phyloP scores from a whole-genome alignment of 768 basidiomycete genomes.

The Boletus coccyginus region DNA sequence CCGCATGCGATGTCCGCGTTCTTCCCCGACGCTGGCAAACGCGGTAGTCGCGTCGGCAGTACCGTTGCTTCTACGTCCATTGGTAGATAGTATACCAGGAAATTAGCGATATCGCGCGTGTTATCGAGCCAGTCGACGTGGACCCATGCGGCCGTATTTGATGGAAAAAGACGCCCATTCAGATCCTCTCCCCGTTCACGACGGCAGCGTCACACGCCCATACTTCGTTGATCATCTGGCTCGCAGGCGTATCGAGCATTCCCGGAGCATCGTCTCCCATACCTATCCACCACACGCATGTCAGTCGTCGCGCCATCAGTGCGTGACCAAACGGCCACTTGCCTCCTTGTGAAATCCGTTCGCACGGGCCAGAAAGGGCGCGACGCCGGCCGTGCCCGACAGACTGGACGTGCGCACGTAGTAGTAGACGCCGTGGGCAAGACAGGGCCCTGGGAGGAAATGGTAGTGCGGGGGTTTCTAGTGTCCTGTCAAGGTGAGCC shows the following conservation, averaged over 20 bases:
- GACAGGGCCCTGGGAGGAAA: conserved; percentile 14
- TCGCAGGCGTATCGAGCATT: conserved; percentile 47
- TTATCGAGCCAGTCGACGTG: conserved; percentile 79
- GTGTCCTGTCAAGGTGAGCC: conserved; percentile 1
- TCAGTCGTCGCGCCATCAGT: not conserved
- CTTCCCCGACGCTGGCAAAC: conserved; percentile 42
- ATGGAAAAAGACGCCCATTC: conserved; percentile 38
- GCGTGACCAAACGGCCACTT: conserved; percentile 11
- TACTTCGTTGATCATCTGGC: conserved; percentile 56
- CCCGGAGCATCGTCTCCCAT: conserved; percentile 68
- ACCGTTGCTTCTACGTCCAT: conserved; percentile 25
- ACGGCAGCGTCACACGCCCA: conserved; percentile 81
- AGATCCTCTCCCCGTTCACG: conserved; percentile 56
- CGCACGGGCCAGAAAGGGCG: conserved; percentile 76
- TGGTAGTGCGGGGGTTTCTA: conserved; percentile 19
- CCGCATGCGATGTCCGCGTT: conserved; percentile 49
- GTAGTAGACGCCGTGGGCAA: conserved; percentile 31
- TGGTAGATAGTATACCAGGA: conserved; percentile 68
- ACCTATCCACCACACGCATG: conserved; percentile 43
- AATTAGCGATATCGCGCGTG: conserved; percentile 74
- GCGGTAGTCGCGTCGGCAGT: conserved; percentile 54
- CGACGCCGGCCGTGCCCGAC: conserved; percentile 34
- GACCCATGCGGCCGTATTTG: too few relatives aligned
- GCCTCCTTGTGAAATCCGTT: conserved; percentile 91
- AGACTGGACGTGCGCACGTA: conserved; percentile 40